Evolutionary conservation across 2,329 filamentous ascomycete species (phyloP).

Genomic region (Talaromyces sp.): DNA sequence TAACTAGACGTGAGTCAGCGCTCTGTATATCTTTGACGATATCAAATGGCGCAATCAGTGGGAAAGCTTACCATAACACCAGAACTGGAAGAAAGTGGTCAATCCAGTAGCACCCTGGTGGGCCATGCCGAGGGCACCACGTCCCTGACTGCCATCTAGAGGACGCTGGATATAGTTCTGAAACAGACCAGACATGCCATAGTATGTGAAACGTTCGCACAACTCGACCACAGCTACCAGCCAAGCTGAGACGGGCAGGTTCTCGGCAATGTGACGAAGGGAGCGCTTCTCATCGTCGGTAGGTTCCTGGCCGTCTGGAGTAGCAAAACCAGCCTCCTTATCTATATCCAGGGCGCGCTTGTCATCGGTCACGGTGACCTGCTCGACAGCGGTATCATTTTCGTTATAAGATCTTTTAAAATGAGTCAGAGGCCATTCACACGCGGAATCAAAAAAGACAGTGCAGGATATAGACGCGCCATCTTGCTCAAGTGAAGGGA

Average conservation of each 20-base stretch:
- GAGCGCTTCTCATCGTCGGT: slow-evolving; percentile 55
- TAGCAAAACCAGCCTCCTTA: slow-evolving; percentile 35
- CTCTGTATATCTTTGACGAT: slow-evolving; percentile 4
- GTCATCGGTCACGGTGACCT: slow-evolving; percentile 25
- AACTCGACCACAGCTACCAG: slow-evolving; percentile 61
- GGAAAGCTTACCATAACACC: slow-evolving; percentile 50
- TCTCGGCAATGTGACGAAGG: slow-evolving; percentile 58
- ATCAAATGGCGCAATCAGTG: not conserved
- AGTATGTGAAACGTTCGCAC: slow-evolving; percentile 62
- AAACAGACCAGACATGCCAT: slow-evolving; percentile 57
- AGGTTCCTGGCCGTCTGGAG: slow-evolving; percentile 56
- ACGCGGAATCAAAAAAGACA: no score
- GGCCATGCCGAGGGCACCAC: slow-evolving; percentile 47
- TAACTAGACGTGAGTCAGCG: slow-evolving; percentile 36
- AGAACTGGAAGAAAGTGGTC: slow-evolving; percentile 59
- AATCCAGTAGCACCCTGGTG: slow-evolving; percentile 53
- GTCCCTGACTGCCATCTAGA: slow-evolving; percentile 41
- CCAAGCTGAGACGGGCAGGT: slow-evolving; percentile 58
- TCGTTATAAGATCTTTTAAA: slow-evolving; percentile 16
- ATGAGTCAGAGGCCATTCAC: slow-evolving; percentile 6
- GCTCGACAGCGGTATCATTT: slow-evolving; percentile 20
- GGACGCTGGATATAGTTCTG: slow-evolving; percentile 58
- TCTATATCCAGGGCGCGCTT: slow-evolving; percentile 28
- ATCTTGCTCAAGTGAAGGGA: no score
- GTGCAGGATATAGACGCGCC: not conserved